phyloP scores from a whole-genome alignment of 257 asterid species.

The Fraxinus cuspidata region DNA sequence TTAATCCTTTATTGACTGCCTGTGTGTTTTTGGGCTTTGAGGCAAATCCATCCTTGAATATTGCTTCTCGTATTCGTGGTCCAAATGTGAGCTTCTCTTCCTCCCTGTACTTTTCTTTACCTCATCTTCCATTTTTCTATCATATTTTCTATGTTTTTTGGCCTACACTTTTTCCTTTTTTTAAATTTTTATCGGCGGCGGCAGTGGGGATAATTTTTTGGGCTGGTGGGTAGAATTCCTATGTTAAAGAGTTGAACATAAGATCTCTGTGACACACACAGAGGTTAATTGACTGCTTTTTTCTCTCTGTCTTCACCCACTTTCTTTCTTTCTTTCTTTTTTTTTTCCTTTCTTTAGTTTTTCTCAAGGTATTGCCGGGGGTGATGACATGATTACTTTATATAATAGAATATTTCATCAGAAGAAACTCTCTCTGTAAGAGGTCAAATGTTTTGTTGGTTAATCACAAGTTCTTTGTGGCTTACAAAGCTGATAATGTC shows the following conservation, averaged over 20 bases:
- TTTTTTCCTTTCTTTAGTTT: no score
- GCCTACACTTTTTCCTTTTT: not conserved
- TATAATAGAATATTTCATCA: not conserved
- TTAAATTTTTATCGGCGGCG: no score
- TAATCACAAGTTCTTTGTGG: not conserved
- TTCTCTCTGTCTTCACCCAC: no score
- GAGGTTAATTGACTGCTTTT: no score
- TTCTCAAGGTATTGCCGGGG: not conserved
- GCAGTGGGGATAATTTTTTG: no score
- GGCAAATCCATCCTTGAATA: constrained; percentile 70
- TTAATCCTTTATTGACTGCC: constrained; percentile 55
- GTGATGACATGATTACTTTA: no score
- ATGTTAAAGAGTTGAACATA: no score
- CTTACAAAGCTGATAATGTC: no score
- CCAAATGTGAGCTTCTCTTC: constrained; percentile 76
- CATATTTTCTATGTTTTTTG: constrained; percentile 17
- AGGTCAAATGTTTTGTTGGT: not conserved
- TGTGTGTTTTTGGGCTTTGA: constrained; percentile 91
- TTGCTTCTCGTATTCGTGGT: constrained; percentile 83
- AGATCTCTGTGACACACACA: no score
- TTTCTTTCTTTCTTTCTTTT: no score
- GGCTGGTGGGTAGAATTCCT: no score
- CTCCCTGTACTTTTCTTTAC: constrained; percentile 3
- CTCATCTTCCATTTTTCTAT: constrained; percentile 16
- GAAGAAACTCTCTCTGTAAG: not conserved